These are phyloP conservation scores for Selaginella tamariscina DNA, from an alignment of 75 land plant genomes.

Conservation along the genomic window DNA sequence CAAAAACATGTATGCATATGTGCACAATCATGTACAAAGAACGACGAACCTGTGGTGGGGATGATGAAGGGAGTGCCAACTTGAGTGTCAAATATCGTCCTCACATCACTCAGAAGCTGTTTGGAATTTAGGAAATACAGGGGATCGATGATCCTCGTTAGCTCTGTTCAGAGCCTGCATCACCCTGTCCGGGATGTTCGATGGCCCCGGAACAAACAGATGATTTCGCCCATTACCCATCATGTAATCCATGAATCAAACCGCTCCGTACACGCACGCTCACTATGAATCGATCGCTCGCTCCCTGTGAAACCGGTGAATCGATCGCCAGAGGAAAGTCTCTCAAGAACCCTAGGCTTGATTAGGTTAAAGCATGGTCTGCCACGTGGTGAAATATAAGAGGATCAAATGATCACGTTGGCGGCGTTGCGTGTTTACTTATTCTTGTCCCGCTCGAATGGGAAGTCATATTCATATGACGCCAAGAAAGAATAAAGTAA, in stretches of 20 bases:
- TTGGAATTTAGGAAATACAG: neutral
- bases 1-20: neutral
- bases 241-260: constrained; percentile 4
- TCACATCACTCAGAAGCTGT: neutral
- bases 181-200: constrained; percentile 5
- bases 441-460: no score
- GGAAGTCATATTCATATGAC: no score
- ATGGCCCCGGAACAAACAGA: constrained; percentile 12
- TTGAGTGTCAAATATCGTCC: neutral
- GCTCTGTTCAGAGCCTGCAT: neutral
- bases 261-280: no score
- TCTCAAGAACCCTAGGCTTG: no score
- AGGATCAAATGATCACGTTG: no score
- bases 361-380: no score
- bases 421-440: no score
- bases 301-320: no score
- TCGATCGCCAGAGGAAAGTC: no score
- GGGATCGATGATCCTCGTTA: constrained; percentile 12
- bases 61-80: neutral
- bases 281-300: no score
- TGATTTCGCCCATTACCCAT: neutral
- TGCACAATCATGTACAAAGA: neutral
- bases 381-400: no score
- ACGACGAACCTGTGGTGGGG: constrained; percentile 1
- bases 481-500: no score